These are phyloP conservation scores for Lyophyllum shimeji DNA, from an alignment of 768 basidiomycete species.

Conservation along the genomic window DNA sequence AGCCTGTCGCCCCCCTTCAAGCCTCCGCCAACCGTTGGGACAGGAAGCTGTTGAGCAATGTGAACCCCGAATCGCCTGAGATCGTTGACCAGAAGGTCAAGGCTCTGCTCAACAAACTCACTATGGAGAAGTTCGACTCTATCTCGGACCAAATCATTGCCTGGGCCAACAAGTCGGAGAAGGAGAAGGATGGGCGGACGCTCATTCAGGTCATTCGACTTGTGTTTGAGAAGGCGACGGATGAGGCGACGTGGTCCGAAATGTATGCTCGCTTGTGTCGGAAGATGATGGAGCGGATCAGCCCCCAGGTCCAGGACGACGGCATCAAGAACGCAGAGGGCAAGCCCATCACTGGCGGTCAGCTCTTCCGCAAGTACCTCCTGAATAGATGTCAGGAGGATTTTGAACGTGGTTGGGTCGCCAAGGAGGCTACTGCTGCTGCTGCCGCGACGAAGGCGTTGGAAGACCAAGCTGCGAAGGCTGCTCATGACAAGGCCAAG, in stretches of 20 bases:
- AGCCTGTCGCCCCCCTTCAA: constrained; percentile 78
- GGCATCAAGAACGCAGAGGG: constrained; percentile 79
- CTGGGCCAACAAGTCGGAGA: constrained; percentile 93
- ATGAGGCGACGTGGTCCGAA: constrained; percentile 93
- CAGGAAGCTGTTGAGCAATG: constrained; percentile 40
- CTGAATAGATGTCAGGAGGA: constrained; percentile 97
- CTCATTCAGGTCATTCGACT: constrained; percentile 95
- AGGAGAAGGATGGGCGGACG: constrained; percentile 91
- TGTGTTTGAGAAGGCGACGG: constrained; percentile 96
- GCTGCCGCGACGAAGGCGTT: constrained; percentile 83
- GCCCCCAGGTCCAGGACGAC: constrained; percentile 84
- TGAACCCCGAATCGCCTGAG: constrained; percentile 73
- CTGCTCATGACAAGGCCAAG: constrained; percentile 57
- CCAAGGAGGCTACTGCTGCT: constrained; percentile 82
- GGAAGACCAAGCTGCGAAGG: constrained; percentile 81
- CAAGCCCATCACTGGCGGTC: constrained; percentile 89
- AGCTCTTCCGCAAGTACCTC: constrained; percentile 95
- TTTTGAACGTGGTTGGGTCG: constrained; percentile 94
- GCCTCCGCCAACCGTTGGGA: constrained; percentile 85
- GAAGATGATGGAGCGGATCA: constrained; percentile 95
- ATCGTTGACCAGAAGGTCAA: constrained; percentile 93
- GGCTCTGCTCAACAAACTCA: constrained; percentile 89
- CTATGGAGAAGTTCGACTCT: constrained; percentile 94
- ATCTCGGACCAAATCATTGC: constrained; percentile 93
- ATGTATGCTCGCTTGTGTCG: constrained; percentile 97